Evolutionary conservation across 2,329 filamentous ascomycete genomes (phyloP).

Genomic region (Venturia carpophila): DNA sequence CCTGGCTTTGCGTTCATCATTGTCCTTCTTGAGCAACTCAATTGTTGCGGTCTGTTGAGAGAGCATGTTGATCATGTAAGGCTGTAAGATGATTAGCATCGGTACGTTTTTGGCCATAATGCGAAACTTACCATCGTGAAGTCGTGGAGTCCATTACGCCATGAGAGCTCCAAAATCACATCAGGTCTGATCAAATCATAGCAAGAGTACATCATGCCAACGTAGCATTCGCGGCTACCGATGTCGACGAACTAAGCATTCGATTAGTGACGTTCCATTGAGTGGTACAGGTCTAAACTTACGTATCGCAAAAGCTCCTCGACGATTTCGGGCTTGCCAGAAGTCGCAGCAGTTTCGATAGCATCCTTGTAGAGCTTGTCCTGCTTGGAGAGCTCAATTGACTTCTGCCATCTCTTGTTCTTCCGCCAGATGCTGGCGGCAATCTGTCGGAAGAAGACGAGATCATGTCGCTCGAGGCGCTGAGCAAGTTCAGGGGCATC

Average conservation of each 20-base stretch:
- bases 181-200: slow-evolving; percentile 94
- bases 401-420: slow-evolving; percentile 99
- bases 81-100: slow-evolving; percentile 33
- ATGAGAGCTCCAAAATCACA: slow-evolving; percentile 89
- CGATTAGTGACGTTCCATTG: slow-evolving; percentile 29
- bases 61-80: slow-evolving; percentile 98
- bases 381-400: slow-evolving; percentile 93
- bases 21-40: slow-evolving; percentile 81
- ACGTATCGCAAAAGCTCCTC: slow-evolving; percentile 95
- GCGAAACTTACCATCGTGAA: slow-evolving; percentile 70
- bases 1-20: slow-evolving; percentile 76
- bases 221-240: slow-evolving; percentile 97
- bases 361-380: slow-evolving; percentile 99
- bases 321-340: slow-evolving; percentile 81
- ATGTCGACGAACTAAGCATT: slow-evolving; percentile 84
- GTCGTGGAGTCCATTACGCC: slow-evolving; percentile 88
- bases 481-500: slow-evolving; percentile 87
- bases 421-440: slow-evolving; percentile 98
- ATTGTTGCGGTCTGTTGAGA: slow-evolving; percentile 84
- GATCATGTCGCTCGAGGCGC: slow-evolving; percentile 90
- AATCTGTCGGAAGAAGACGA: slow-evolving; percentile 99
- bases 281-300: slow-evolving; percentile 44
- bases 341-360: slow-evolving; percentile 93
- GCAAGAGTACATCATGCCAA: slow-evolving; percentile 98
- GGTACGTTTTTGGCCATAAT: not conserved